Conservation (phyloP, 1,284 basidiomycete species). For the Porodaedalea pini region DNA sequence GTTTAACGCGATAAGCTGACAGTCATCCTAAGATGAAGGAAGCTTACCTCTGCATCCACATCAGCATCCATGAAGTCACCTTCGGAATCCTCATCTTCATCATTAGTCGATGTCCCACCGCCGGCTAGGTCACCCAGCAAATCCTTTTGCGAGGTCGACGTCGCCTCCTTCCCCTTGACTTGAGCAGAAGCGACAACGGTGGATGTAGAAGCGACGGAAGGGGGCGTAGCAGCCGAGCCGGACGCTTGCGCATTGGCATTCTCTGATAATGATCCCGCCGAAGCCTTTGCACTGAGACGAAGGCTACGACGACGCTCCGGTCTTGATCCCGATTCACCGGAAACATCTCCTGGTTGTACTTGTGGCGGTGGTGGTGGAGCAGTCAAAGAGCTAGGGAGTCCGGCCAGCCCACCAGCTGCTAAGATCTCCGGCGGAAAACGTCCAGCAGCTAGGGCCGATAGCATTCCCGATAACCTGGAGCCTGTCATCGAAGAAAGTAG, state of each 20-base stretch:
- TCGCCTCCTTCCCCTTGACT: slow-evolving; percentile 17
- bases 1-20: not conserved
- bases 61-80: slow-evolving; percentile 80
- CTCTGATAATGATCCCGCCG: slow-evolving; percentile 23
- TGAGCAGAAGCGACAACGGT: slow-evolving; percentile 31
- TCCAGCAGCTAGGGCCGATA: slow-evolving; percentile 78
- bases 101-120: slow-evolving; percentile 43
- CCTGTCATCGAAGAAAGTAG: slow-evolving; percentile 48
- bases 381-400: slow-evolving; percentile 17
- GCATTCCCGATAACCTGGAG: slow-evolving; percentile 81
- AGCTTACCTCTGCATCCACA: slow-evolving; percentile 62
- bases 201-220: slow-evolving; percentile 29
- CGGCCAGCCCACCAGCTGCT: slow-evolving; percentile 17
- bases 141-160: not conserved
- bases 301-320: slow-evolving; percentile 71
- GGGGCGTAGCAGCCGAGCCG: slow-evolving; percentile 24
- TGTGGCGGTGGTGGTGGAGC: slow-evolving; percentile 23
- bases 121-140: slow-evolving; percentile 33
- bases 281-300: slow-evolving; percentile 69
- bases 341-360: not conserved
- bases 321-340: slow-evolving; percentile 30
- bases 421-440: slow-evolving; percentile 50
- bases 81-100: slow-evolving; percentile 60
- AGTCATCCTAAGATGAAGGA: not conserved
- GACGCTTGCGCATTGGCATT: slow-evolving; percentile 25